Evolutionary conservation across 257 asterid genomes (phyloP), one percentile per base, ranked within the genome.

Genomic region (Primulina huaijiensis): DNA sequence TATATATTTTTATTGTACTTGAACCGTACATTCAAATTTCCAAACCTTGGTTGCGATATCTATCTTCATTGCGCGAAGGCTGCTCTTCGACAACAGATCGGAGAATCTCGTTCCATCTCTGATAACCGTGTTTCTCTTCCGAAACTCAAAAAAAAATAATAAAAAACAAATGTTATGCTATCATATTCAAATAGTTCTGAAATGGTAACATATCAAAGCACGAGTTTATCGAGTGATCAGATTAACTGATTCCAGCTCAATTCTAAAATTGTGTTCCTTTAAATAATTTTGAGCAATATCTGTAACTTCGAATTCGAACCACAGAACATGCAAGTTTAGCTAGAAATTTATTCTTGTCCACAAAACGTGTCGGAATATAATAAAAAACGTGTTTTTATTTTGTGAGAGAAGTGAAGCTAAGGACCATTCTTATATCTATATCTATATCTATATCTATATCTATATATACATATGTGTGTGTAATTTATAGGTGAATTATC

Each of bases 281-380:
- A 75, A 75, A 64, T 65, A 77, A 75, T 30, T n/a, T 75, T 27
- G 29, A 74, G 29, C 67, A 68, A 29, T 71, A 52, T n/a, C 43
- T 52, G 65, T 62, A 76, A 35, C 75, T 27, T 73, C 55, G 29
- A 79, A 70, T 82, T 65, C 59, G 58, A 84, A 60, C 87, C 90
- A 78, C 52, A 50, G 83, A 85, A 83, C 90, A 85, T 84, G 92
- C 71, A 37, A 1, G 67, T 60, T 70, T 10, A 52, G 55, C 55
- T 46, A 46, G 55, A 3, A 40, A 14, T 12, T 19, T 30, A 11
- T 76, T 71, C 35, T 6, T 27, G 62, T 64, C 82, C 68, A 75
- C 65, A 14, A 46, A 12, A 46, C 55, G 55, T 46, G 55, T 46
- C 55, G 19, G 23, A 20, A 65, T 56, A 27, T 6, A 10, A n/a